Evolutionary conservation across 495 filamentous ascomycete genomes (phyloP).

Genomic region (Lichina pygmaea): DNA sequence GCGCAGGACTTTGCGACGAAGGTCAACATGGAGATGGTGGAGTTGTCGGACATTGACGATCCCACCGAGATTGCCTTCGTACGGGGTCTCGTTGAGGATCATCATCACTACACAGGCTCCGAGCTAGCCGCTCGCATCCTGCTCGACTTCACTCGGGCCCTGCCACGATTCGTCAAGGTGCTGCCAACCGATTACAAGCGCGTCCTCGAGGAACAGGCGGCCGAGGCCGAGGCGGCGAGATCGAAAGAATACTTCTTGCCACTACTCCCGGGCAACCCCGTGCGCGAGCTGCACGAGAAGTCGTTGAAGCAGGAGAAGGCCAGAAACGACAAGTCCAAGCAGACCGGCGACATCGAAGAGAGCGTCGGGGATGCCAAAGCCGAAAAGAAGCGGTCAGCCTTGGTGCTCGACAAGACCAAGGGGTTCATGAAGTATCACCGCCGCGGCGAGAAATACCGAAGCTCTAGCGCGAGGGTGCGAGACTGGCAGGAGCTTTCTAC

Average conservation of each 20-base stretch:
- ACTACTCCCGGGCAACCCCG: constrained; percentile 34
- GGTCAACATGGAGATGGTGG: constrained; percentile 98
- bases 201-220: constrained; percentile 59
- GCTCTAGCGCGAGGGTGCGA: constrained; percentile 57
- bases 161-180: constrained; percentile 82
- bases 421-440: constrained; percentile 99
- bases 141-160: constrained; percentile 86
- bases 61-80: constrained; percentile 82
- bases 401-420: constrained; percentile 90
- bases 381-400: constrained; percentile 78
- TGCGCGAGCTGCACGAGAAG: constrained; percentile 19
- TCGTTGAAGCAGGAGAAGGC: constrained; percentile 28
- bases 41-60: constrained; percentile 68
- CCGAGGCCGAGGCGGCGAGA: constrained; percentile 65
- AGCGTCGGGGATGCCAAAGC: constrained; percentile 62
- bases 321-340: constrained; percentile 26
- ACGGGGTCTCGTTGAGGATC: constrained; percentile 85
- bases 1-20: constrained; percentile 78
- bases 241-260: constrained; percentile 61
- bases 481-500: constrained; percentile 89
- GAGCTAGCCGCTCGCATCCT: constrained; percentile 87
- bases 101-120: constrained; percentile 97
- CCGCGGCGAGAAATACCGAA: constrained; percentile 84
- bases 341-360: constrained; percentile 56
- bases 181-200: constrained; percentile 96